Evolutionary conservation across 2,329 filamentous ascomycete genomes (phyloP).

Genomic region (Nannizzia gypsea): DNA sequence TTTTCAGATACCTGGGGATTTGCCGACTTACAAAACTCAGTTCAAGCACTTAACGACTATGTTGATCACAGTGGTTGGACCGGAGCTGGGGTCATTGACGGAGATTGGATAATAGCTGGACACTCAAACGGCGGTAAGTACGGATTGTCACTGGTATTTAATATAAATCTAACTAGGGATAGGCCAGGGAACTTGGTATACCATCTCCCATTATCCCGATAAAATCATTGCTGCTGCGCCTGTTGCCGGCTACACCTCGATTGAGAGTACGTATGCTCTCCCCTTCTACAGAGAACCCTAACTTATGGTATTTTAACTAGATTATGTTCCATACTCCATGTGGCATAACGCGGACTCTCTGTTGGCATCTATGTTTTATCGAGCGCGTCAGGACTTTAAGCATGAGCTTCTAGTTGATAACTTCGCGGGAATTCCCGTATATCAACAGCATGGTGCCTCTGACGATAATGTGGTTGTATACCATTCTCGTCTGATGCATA

Average conservation of each 20-base stretch:
- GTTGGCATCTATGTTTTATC: constrained; percentile 37
- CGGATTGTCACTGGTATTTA: not conserved
- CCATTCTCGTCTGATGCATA: constrained; percentile 44
- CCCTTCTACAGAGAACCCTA: not conserved
- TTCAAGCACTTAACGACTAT: constrained; percentile 41
- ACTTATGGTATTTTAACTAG: constrained; percentile 18
- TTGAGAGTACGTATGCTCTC: constrained; percentile 32
- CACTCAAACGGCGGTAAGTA: constrained; percentile 47
- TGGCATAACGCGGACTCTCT: constrained; percentile 46
- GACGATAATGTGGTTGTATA: constrained; percentile 50
- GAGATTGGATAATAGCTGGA: constrained; percentile 43
- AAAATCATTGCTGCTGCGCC: constrained; percentile 45
- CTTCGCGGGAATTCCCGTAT: constrained; percentile 40
- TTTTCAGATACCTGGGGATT: constrained; percentile 42
- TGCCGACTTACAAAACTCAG: constrained; percentile 43
- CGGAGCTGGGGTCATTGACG: constrained; percentile 34
- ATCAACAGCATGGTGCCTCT: constrained; percentile 45
- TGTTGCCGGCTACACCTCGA: constrained; percentile 48
- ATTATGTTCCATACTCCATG: constrained; percentile 47
- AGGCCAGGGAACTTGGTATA: constrained; percentile 48
- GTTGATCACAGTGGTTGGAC: constrained; percentile 38
- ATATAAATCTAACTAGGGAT: constrained; percentile 6
- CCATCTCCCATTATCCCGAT: constrained; percentile 45
- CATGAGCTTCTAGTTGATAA: constrained; percentile 46
- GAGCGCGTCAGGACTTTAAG: constrained; percentile 41